phyloP scores from a whole-genome alignment of 768 basidiomycete species.

The Hydnomerulius pinastri region DNA sequence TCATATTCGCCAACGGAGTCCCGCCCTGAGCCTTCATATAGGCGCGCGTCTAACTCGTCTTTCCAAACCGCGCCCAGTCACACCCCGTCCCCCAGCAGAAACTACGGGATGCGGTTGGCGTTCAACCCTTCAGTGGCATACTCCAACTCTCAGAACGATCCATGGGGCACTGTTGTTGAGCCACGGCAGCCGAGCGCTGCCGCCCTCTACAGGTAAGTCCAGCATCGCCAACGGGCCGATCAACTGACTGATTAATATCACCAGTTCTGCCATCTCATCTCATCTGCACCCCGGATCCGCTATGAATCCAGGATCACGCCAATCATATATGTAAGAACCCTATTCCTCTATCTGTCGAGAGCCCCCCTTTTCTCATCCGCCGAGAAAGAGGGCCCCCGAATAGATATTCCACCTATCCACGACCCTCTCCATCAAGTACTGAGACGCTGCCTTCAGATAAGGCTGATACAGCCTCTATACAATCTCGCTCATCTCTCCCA shows the following conservation, averaged over 20 bases:
- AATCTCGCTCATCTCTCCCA: not conserved
- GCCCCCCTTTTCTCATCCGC: not conserved
- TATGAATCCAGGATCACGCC: slow-evolving; percentile 9
- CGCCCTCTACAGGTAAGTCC: slow-evolving; percentile 59
- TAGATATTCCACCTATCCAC: slow-evolving; percentile 7
- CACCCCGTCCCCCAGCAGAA: slow-evolving; percentile 4
- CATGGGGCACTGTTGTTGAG: slow-evolving; percentile 6
- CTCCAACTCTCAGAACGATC: slow-evolving; percentile 18
- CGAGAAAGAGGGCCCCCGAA: slow-evolving; percentile 4
- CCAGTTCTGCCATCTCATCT: slow-evolving; percentile 56
- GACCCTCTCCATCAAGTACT: slow-evolving; percentile 5
- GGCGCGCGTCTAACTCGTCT: slow-evolving; percentile 19
- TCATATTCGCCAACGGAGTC: slow-evolving; percentile 6
- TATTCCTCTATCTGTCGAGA: not conserved
- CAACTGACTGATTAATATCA: slow-evolving; percentile 1
- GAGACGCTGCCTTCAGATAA: slow-evolving; percentile 5
- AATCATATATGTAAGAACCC: slow-evolving; percentile 23
- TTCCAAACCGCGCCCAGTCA: slow-evolving; percentile 4
- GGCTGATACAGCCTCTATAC: slow-evolving; percentile 3
- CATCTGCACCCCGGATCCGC: slow-evolving; percentile 33
- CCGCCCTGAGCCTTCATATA: slow-evolving; percentile 15
- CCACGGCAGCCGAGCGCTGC: slow-evolving; percentile 29
- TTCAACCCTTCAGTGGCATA: slow-evolving; percentile 57
- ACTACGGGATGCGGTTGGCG: slow-evolving; percentile 19
- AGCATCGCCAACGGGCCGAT: not conserved